Evolutionary conservation across 345 rosid genomes (phyloP), one percentile per base, ranked within the genome.

Genomic region (Lepidium didymum): DNA sequence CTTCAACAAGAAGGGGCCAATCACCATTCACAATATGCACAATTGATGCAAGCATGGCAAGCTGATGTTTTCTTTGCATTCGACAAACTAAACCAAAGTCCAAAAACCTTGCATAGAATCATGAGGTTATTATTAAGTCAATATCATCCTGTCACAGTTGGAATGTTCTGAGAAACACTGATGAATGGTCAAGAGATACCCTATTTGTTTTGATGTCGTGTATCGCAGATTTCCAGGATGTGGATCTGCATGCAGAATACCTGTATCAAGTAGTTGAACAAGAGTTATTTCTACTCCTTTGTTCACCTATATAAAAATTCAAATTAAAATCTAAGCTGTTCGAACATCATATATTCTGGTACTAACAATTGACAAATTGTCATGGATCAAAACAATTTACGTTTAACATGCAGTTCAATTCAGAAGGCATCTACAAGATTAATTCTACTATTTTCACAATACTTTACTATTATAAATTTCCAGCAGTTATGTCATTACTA

Each of bases 171-270:
- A 52, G 50, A 2, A 44, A 66, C 2, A 47, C 42, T 19, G 55
- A 47, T 31, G 64, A 57, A 64, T 54, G 64, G 25, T 37, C 9
- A 43, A 41, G 77, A 23, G 7, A 44, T 90, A 92, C 98, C 96
- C 96, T 79, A 92, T 82, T 72, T 85, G 86, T 82, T 92, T 87
- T 19, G 97, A 83, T 75, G 91, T 45, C 8, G 83, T 82, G 79
- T 90, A 92, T 11, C 88, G 97, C 78, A 92, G 68, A 79, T 92
- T 92, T 78, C 98, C 98, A 64, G 98, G 85, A 84, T 92, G 98
- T 41, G 98, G 96, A 78, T 92, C 98, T 63, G 97, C 98, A 85
- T 92, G 98, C 83, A 92, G 77, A 57, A 92, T 72, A 50, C 98
- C 98, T 63, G 97, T 90, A 72, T 88, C 98, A 57, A 92, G 96